phyloP scores from a whole-genome alignment of 345 rosid species.

The Camelina sativa region DNA sequence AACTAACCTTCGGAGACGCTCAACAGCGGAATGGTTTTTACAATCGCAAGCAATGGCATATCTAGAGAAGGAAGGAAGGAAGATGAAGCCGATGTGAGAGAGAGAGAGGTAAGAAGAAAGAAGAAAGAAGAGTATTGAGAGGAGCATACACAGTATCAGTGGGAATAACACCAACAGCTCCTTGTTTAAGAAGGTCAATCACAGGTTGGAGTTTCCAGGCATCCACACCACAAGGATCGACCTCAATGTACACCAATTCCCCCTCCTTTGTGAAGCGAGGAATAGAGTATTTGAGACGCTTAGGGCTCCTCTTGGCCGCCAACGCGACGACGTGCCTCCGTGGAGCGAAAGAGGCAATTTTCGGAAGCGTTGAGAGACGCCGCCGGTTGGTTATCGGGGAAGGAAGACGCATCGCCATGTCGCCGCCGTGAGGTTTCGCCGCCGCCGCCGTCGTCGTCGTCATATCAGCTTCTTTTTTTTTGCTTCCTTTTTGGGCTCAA shows the following conservation, averaged over 20 bases:
- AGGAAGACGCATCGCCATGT: slow-evolving; percentile 26
- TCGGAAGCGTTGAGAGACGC: slow-evolving; percentile 22
- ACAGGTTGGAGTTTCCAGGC: slow-evolving; percentile 74
- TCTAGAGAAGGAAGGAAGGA: slow-evolving; percentile 44
- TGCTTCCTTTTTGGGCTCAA: neutral
- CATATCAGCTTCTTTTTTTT: too few relatives aligned
- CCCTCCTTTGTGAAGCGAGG: slow-evolving; percentile 81
- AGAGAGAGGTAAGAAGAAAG: neutral
- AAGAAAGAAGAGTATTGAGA: neutral
- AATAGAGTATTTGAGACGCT: slow-evolving; percentile 87
- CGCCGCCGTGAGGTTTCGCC: slow-evolving; percentile 28
- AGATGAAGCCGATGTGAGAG: neutral
- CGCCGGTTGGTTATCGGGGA: slow-evolving; percentile 33
- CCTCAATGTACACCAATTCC: slow-evolving; percentile 69
- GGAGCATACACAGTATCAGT: slow-evolving; percentile 79
- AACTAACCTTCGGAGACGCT: slow-evolving; percentile 83
- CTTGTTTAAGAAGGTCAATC: slow-evolving; percentile 68
- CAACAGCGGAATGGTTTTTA: slow-evolving; percentile 76
- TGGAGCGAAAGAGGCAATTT: slow-evolving; percentile 40
- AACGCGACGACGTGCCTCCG: slow-evolving; percentile 49
- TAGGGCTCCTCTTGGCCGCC: slow-evolving; percentile 81
- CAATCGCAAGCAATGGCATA: slow-evolving; percentile 78
- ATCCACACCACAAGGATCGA: slow-evolving; percentile 70
- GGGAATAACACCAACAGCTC: slow-evolving; percentile 96
- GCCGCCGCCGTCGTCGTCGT: neutral